Percentiles rank a stretch among this genome's conserved stretches.
Evolutionary conservation across 1,139 yeast genomes (phyloP).

Genomic region (Suhomyces kunorum): DNA sequence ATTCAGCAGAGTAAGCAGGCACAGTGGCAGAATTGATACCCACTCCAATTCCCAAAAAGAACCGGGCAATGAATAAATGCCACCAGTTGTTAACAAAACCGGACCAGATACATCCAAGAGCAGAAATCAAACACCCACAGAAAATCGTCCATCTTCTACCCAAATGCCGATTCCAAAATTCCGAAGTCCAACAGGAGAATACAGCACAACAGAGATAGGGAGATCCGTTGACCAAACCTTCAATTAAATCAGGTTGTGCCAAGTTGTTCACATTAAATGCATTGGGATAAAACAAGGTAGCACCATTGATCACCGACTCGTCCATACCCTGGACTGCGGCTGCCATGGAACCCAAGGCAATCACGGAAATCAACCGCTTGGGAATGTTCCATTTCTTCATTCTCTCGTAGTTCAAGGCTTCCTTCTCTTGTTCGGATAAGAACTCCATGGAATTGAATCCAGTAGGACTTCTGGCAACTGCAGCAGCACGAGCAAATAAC

Average conservation of each 20-base stretch:
- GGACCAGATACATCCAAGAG: constrained; percentile 72
- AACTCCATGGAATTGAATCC: constrained; percentile 61
- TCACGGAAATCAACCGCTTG: constrained; percentile 56
- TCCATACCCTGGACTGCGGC: constrained; percentile 96
- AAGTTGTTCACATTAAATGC: constrained; percentile 40
- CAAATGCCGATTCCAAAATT: constrained; percentile 58
- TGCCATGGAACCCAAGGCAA: constrained; percentile 78
- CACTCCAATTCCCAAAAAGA: constrained; percentile 72
- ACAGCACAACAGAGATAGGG: constrained; percentile 77
- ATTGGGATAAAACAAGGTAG: constrained; percentile 66
- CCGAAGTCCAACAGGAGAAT: constrained; percentile 74
- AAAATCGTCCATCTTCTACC: constrained; percentile 80
- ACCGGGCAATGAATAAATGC: constrained; percentile 72
- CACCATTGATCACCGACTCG: constrained; percentile 85
- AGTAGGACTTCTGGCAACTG: constrained; percentile 67
- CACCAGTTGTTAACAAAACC: constrained; percentile 74
- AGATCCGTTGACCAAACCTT: constrained; percentile 77
- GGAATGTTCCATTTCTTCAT: constrained; percentile 73
- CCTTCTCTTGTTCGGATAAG: constrained; percentile 59
- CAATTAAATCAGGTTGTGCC: constrained; percentile 62
- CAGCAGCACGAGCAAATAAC: constrained; percentile 71
- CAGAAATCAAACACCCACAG: constrained; percentile 64
- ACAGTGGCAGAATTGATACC: constrained; percentile 83
- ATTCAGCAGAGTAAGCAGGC: constrained; percentile 81
- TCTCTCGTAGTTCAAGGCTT: constrained; percentile 52